Conservation (phyloP, 441 rosid species). For the Jatropha multifida region DNA sequence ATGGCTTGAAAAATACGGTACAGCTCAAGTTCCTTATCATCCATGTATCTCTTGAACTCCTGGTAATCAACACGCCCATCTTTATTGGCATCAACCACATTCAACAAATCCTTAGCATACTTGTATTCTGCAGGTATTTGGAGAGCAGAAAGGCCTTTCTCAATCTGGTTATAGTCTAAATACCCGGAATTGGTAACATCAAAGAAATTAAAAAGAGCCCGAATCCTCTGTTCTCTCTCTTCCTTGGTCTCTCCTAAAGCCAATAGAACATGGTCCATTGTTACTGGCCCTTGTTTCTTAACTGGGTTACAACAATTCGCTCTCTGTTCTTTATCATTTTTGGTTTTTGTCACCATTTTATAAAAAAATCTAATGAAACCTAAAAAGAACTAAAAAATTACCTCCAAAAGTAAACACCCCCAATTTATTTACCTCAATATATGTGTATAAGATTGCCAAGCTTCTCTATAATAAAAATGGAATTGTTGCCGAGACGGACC, state of each 20-base stretch:
- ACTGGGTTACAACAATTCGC: constrained; percentile 42
- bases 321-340: constrained; percentile 19
- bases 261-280: constrained; percentile 72
- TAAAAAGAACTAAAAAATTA: not conserved
- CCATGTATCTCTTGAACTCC: constrained; percentile 90
- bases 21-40: constrained; percentile 91
- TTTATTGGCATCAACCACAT: constrained; percentile 80
- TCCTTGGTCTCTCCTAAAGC: constrained; percentile 71
- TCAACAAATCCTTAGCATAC: constrained; percentile 86
- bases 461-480: not conserved
- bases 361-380: not conserved
- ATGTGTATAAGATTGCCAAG: not conserved
- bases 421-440: not conserved
- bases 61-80: constrained; percentile 88
- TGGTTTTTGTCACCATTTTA: constrained; percentile 32
- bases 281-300: constrained; percentile 49
- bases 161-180: constrained; percentile 63
- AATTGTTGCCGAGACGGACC: not conserved
- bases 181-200: constrained; percentile 55
- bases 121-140: constrained; percentile 74
- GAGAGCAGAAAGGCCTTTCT: constrained; percentile 57
- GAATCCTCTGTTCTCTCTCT: constrained; percentile 61
- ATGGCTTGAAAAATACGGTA: constrained; percentile 88
- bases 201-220: constrained; percentile 57
- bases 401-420: not conserved